Evolutionary conservation across 176 grass and related monocot species (phyloP).

Genomic region (Rhynchospora tenuis): DNA sequence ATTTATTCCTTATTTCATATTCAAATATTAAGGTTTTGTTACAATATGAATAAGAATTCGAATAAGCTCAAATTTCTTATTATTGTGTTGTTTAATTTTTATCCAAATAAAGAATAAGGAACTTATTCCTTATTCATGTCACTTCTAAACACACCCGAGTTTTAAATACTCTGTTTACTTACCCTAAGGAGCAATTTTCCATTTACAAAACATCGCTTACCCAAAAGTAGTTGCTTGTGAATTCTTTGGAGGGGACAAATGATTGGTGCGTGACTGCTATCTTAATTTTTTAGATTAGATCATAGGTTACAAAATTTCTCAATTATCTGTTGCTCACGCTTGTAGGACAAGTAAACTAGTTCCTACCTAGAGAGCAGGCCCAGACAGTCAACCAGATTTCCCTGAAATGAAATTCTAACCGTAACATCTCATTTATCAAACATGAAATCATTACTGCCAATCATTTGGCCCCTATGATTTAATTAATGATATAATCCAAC

Average conservation of each 20-base stretch:
- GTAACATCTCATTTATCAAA: background rate
- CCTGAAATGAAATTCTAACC: background rate
- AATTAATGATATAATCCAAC: background rate
- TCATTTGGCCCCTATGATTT: slow-evolving; percentile 1
- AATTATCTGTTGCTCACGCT: background rate
- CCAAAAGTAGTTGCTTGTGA: background rate
- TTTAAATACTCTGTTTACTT: too few species aligned
- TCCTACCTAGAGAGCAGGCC: background rate
- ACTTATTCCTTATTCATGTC: too few species aligned
- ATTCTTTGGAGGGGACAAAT: background rate
- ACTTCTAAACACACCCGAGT: too few species aligned
- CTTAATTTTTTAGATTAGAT: background rate
- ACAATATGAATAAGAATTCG: too few species aligned
- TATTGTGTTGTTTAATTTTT: too few species aligned
- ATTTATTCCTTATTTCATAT: too few species aligned
- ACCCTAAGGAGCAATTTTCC: too few species aligned
- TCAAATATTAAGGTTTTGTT: too few species aligned
- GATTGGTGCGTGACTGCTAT: background rate
- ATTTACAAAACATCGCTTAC: too few species aligned
- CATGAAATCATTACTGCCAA: background rate
- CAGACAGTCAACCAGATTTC: background rate
- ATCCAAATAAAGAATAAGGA: too few species aligned
- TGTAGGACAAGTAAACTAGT: slow-evolving; percentile 14
- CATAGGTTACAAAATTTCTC: background rate
- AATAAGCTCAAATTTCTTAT: too few species aligned